Conservation (phyloP, 352 stramenopile genomes). For the Globisporangium barbulae region DNA sequence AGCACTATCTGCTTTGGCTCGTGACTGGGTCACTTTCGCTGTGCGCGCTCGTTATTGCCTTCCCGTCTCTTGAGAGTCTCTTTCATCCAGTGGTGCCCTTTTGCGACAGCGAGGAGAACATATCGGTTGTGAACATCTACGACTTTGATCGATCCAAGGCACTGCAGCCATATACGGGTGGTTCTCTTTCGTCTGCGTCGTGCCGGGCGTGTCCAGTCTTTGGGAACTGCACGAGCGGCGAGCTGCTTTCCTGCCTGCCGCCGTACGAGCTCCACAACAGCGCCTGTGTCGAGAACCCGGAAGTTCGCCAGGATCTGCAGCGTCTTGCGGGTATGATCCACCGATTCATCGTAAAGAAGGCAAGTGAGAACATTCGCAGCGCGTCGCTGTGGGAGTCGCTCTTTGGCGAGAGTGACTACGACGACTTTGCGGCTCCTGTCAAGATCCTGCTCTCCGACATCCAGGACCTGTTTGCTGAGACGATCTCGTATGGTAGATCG, state of each 20-base stretch:
- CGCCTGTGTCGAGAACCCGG: slow-evolving; percentile 50
- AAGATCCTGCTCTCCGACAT: slow-evolving; percentile 54
- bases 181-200: slow-evolving; percentile 9
- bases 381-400: slow-evolving; percentile 28
- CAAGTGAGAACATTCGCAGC: slow-evolving; percentile 31
- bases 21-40: slow-evolving; percentile 30
- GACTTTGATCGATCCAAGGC: slow-evolving; percentile 43
- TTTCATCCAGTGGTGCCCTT: slow-evolving; percentile 36
- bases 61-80: slow-evolving; percentile 36
- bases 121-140: slow-evolving; percentile 20
- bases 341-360: slow-evolving; percentile 37
- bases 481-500: slow-evolving; percentile 39
- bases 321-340: slow-evolving; percentile 45
- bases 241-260: slow-evolving; percentile 39
- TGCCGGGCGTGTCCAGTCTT: slow-evolving; percentile 64
- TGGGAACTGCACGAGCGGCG: slow-evolving; percentile 51
- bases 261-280: slow-evolving; percentile 47
- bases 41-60: slow-evolving; percentile 35
- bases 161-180: slow-evolving; percentile 43
- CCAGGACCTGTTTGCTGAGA: slow-evolving; percentile 35
- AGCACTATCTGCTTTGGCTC: slow-evolving; percentile 36
- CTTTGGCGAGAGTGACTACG: slow-evolving; percentile 10
- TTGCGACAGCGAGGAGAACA: slow-evolving; percentile 50
- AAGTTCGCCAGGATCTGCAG: slow-evolving; percentile 45
- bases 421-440: slow-evolving; percentile 25